These are phyloP conservation scores for Quercus engelmannii DNA, from an alignment of 306 rosid genomes.

Conservation along the genomic window DNA sequence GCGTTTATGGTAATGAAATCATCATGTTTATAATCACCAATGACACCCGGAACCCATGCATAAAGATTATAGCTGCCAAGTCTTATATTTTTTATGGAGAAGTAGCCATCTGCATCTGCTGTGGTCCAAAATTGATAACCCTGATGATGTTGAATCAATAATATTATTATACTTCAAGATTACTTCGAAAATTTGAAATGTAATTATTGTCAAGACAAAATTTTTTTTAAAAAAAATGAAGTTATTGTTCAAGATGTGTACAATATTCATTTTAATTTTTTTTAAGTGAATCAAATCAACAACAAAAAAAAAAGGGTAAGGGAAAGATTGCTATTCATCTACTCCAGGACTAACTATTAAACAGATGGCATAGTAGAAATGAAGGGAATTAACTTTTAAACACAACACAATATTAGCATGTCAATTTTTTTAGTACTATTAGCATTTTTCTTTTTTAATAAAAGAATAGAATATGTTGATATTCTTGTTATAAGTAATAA, in stretches of 20 bases:
- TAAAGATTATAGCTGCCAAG: conserved; percentile 54
- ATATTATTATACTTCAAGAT: neutral
- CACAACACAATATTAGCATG: no score
- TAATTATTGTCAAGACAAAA: no score
- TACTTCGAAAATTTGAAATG: neutral
- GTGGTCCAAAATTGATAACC: conserved; percentile 81
- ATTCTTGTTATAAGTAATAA: neutral
- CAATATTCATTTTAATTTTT: no score
- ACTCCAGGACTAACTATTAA: no score
- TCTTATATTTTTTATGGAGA: conserved; percentile 42
- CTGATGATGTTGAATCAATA: conserved; percentile 28
- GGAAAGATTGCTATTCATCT: no score
- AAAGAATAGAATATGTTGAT: neutral
- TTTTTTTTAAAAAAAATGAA: no score
- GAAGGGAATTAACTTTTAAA: no score
- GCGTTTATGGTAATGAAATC: conserved; percentile 43
- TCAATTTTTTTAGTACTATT: neutral
- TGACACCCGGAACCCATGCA: conserved; percentile 79
- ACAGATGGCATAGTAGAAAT: no score
- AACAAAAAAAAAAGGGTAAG: no score
- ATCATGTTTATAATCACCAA: conserved; percentile 68
- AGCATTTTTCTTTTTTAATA: neutral
- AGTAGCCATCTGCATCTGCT: conserved; percentile 62
- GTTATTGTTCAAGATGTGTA: no score
- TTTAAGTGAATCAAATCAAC: no score